These are phyloP conservation scores for Teratosphaeria gauchensis DNA, from an alignment of 2,329 filamentous ascomycete species.

Conservation along the genomic window DNA sequence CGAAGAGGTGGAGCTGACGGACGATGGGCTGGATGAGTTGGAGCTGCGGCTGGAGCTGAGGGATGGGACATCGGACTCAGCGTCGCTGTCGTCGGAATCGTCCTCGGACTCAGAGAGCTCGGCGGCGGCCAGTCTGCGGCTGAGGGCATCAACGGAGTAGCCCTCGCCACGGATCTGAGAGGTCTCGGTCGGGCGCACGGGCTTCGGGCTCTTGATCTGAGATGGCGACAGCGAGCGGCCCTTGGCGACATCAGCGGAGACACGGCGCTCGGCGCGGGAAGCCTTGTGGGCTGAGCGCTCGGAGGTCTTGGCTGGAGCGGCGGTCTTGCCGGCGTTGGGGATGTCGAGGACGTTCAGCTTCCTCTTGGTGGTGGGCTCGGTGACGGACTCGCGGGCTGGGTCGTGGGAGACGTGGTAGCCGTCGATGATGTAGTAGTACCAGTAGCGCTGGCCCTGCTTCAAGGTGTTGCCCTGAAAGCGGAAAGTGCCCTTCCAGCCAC, in stretches of 20 bases:
- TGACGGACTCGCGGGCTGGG: slow-evolving; percentile 76
- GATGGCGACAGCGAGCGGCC: slow-evolving; percentile 80
- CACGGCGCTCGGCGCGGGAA: slow-evolving; percentile 37
- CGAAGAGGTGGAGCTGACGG: slow-evolving; percentile 41
- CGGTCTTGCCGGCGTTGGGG: slow-evolving; percentile 44
- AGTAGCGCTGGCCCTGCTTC: slow-evolving; percentile 86
- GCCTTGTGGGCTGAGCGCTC: slow-evolving; percentile 14
- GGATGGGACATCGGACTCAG: slow-evolving; percentile 37
- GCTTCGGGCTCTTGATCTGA: slow-evolving; percentile 85
- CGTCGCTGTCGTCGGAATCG: slow-evolving; percentile 14
- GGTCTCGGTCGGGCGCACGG: slow-evolving; percentile 77
- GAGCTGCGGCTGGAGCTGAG: slow-evolving; percentile 70
- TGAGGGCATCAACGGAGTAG: slow-evolving; percentile 74
- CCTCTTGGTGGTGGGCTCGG: slow-evolving; percentile 92
- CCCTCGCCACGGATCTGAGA: slow-evolving; percentile 76
- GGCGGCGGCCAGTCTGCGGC: slow-evolving; percentile 46
- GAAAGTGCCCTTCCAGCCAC: slow-evolving; percentile 93
- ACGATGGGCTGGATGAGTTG: slow-evolving; percentile 44
- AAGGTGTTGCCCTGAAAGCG: slow-evolving; percentile 83
- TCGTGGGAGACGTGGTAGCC: slow-evolving; percentile 98
- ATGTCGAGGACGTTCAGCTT: slow-evolving; percentile 97
- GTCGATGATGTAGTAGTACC: slow-evolving; percentile 99
- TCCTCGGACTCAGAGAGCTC: slow-evolving; percentile 40
- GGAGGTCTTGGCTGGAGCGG: slow-evolving; percentile 27
- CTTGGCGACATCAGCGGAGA: slow-evolving; percentile 65